Percentiles rank a stretch among this genome's conserved stretches.
Conservation (phyloP, 331 rosid genomes). For the Rhamnella rubrinervis region DNA sequence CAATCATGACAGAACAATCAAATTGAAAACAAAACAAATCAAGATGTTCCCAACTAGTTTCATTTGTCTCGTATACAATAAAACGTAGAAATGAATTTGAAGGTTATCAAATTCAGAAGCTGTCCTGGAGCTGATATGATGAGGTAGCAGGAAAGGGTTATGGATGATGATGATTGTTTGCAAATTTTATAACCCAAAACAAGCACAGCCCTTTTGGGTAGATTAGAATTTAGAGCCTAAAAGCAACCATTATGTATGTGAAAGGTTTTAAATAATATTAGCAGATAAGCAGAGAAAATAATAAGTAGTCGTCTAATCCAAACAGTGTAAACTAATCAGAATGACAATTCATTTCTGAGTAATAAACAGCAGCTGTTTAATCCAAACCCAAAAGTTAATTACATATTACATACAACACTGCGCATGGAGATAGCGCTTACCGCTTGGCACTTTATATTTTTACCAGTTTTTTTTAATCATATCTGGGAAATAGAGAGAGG, state of each 20-base stretch:
- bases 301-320: not conserved
- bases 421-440: not conserved
- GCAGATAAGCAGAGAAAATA: too few relatives aligned
- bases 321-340: not conserved
- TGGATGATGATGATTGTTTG: not conserved
- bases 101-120: not conserved
- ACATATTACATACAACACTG: constrained; percentile 5
- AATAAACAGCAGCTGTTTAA: not conserved
- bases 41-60: not conserved
- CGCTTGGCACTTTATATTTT: not conserved
- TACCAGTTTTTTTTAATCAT: not conserved
- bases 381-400: too few relatives aligned
- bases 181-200: not conserved
- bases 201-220: too few relatives aligned
- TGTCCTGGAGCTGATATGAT: too few relatives aligned
- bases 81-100: not conserved
- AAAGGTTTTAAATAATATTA: too few relatives aligned
- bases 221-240: not conserved
- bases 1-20: not conserved
- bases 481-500: not conserved
- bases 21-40: not conserved
- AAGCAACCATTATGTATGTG: too few relatives aligned
- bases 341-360: constrained; percentile 1
- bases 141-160: not conserved
- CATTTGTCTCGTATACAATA: not conserved